These are phyloP conservation scores for Kurtzmaniella fragi DNA, from an alignment of 805 yeast species.

Conservation along the genomic window DNA sequence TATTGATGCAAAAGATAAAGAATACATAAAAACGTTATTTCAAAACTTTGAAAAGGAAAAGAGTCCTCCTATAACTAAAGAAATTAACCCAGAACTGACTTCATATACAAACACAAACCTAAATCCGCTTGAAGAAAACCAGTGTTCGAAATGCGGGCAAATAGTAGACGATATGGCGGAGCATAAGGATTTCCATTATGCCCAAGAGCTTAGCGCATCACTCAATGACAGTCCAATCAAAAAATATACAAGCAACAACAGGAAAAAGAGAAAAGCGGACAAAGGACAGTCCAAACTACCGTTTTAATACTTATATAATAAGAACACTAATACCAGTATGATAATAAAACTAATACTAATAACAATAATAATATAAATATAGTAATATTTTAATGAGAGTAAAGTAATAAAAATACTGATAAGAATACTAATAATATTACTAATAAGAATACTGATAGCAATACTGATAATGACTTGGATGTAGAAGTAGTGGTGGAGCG, in stretches of 20 bases:
- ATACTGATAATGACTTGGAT: too few species aligned
- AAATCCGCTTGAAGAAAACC: slow-evolving; percentile 1
- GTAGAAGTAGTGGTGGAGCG: too few species aligned
- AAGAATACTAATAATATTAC: too few species aligned
- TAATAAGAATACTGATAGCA: too few species aligned
- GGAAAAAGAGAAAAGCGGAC: slow-evolving; percentile 1
- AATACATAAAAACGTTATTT: slow-evolving; percentile 15
- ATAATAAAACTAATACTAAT: neutral
- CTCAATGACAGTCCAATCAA: slow-evolving; percentile 18
- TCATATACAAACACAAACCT: neutral
- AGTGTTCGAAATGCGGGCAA: slow-evolving; percentile 23
- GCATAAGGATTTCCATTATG: slow-evolving; percentile 53
- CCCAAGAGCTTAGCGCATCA: slow-evolving; percentile 42
- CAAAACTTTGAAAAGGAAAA: slow-evolving; percentile 8
- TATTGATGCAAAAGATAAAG: slow-evolving; percentile 11
- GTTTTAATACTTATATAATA: slow-evolving; percentile 3
- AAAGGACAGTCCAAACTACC: slow-evolving; percentile 8
- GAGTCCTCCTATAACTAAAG: neutral
- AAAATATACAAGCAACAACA: neutral
- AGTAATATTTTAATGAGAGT: slow-evolving; percentile 1
- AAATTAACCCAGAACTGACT: neutral
- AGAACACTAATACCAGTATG: too few species aligned
- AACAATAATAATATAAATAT: neutral
- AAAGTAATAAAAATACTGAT: neutral
- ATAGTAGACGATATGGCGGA: slow-evolving; percentile 33